A percentile compares a stretch with the other conserved stretches of the same genome.
Conservation (phyloP, 345 rosid species). For the Dipteronia dyeriana region DNA sequence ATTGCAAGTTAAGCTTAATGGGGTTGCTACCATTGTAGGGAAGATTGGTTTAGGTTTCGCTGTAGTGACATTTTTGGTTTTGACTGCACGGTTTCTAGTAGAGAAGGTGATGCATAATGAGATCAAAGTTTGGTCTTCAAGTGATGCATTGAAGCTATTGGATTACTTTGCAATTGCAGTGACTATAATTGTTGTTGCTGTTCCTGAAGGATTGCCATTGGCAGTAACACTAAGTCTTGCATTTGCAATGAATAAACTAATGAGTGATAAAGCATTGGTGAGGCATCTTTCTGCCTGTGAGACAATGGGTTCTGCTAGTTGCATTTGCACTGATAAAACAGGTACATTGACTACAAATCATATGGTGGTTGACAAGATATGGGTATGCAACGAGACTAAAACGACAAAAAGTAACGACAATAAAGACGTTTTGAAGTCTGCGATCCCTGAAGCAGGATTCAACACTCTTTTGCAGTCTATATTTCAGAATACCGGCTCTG, state of each 20-base stretch:
- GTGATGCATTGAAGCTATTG: conserved; percentile 49
- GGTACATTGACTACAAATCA: conserved; percentile 72
- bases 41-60: conserved; percentile 66
- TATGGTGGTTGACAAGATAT: conserved; percentile 61
- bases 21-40: conserved; percentile 64
- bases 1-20: conserved; percentile 64
- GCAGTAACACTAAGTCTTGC: conserved; percentile 84
- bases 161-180: conserved; percentile 70
- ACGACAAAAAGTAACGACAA: conserved; percentile 25
- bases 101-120: conserved; percentile 38
- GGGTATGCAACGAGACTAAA: conserved; percentile 46
- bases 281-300: conserved; percentile 78
- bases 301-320: conserved; percentile 77
- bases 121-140: conserved; percentile 41
- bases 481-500: conserved; percentile 75
- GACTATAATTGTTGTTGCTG: conserved; percentile 79
- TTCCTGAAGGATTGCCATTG: conserved; percentile 78
- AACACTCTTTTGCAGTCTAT: conserved; percentile 58
- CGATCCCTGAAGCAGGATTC: conserved; percentile 37
- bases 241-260: conserved; percentile 76
- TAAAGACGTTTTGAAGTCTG: conserved; percentile 31
- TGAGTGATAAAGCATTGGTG: conserved; percentile 74
- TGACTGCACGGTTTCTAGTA: conserved; percentile 52
- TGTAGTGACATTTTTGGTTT: conserved; percentile 59
- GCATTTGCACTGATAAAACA: conserved; percentile 76